A percentile compares a stretch with the other conserved stretches of the same genome.
Evolutionary conservation across 768 basidiomycete species (phyloP).

Genomic region (Cystobasidium ongulense): DNA sequence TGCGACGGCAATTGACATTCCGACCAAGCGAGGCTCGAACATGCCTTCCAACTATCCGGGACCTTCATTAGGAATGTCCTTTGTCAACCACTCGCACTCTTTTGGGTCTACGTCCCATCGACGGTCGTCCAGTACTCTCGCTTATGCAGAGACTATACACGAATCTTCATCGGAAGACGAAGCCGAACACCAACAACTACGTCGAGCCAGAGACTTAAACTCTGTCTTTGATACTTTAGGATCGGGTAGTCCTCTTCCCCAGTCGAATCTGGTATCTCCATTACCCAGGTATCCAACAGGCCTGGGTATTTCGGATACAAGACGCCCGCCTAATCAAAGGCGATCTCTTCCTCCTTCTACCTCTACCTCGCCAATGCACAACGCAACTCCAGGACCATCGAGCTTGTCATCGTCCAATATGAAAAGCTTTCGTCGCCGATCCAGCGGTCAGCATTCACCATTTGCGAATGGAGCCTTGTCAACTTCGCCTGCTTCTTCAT

Average conservation of each 20-base stretch:
- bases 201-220: background rate
- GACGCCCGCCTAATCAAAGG: background rate
- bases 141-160: background rate
- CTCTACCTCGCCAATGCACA: background rate
- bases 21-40: background rate
- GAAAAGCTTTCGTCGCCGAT: background rate
- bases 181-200: background rate
- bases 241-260: background rate
- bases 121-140: background rate
- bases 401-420: background rate
- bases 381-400: background rate
- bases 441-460: constrained; percentile 12
- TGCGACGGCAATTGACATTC: constrained; percentile 26
- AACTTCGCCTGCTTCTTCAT: background rate
- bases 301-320: background rate
- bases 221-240: background rate
- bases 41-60: background rate
- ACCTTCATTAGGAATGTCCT: constrained; percentile 2
- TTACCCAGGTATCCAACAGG: background rate
- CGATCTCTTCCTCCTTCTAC: constrained; percentile 5
- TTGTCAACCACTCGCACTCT: background rate
- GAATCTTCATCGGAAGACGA: constrained; percentile 2
- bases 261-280: background rate
- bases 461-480: background rate
- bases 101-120: background rate